Conservation (phyloP, 306 rosid species). For the Gynostemma pentaphyllum region DNA sequence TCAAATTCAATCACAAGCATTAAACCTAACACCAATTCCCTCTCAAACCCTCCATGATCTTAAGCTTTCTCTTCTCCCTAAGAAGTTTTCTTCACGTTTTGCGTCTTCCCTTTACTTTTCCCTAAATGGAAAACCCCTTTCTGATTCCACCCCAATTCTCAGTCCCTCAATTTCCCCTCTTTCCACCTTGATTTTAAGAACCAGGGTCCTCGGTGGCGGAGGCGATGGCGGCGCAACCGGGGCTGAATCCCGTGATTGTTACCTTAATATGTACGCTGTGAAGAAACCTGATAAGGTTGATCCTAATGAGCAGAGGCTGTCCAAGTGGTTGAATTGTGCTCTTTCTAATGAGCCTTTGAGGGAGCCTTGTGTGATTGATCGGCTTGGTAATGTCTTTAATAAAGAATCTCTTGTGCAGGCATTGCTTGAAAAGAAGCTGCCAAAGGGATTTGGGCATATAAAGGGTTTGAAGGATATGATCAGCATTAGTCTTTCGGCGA, state of each 20-base stretch:
- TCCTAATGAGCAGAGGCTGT: slow-evolving; percentile 76
- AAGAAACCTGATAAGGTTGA: slow-evolving; percentile 91
- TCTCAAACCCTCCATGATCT: slow-evolving; percentile 39
- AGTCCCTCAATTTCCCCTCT: slow-evolving; percentile 29
- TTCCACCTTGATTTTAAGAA: slow-evolving; percentile 48
- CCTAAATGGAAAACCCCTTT: slow-evolving; percentile 49
- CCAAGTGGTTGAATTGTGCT: slow-evolving; percentile 76
- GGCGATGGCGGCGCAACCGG: slow-evolving; percentile 97
- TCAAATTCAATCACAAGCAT: slow-evolving; percentile 24
- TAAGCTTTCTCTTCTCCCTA: slow-evolving; percentile 36
- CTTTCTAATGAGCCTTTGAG: slow-evolving; percentile 72
- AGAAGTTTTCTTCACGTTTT: slow-evolving; percentile 8
- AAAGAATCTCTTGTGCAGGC: slow-evolving; percentile 77
- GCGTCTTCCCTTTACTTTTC: slow-evolving; percentile 45
- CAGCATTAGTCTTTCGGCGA: slow-evolving; percentile 24
- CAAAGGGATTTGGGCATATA: slow-evolving; percentile 72
- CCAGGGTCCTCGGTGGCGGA: slow-evolving; percentile 63
- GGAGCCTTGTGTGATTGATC: slow-evolving; percentile 80
- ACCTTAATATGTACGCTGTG: slow-evolving; percentile 81
- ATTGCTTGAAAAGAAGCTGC: slow-evolving; percentile 70
- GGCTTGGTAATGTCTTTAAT: slow-evolving; percentile 73
- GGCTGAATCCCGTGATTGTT: slow-evolving; percentile 94
- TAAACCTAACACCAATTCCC: slow-evolving; percentile 17
- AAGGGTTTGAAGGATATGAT: slow-evolving; percentile 91
- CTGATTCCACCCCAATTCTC: slow-evolving; percentile 28